phyloP scores from a whole-genome alignment of 306 rosid species.

The Vigna unguiculata region DNA sequence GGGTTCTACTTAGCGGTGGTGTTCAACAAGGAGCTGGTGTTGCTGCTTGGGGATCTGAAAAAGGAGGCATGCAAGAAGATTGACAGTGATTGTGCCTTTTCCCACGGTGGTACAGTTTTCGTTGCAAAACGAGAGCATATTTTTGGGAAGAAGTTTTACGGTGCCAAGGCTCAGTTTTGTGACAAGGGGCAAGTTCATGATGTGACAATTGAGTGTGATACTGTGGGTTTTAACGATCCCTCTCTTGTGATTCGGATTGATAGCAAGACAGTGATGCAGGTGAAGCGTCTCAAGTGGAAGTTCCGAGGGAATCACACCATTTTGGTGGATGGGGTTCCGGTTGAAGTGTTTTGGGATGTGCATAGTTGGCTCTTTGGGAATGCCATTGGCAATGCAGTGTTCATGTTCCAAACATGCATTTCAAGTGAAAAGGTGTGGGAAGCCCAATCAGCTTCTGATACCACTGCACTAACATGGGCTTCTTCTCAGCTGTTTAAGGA shows the following conservation, averaged over 20 bases:
- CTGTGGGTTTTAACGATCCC: slow-evolving; percentile 65
- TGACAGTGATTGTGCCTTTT: slow-evolving; percentile 42
- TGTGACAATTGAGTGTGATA: slow-evolving; percentile 81
- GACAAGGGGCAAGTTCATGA: slow-evolving; percentile 75
- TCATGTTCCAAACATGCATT: slow-evolving; percentile 83
- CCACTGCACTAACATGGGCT: slow-evolving; percentile 58
- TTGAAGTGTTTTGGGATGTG: slow-evolving; percentile 92
- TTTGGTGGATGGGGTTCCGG: slow-evolving; percentile 78
- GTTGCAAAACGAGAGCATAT: slow-evolving; percentile 79
- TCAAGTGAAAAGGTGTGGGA: slow-evolving; percentile 58
- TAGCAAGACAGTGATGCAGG: slow-evolving; percentile 73
- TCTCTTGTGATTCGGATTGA: slow-evolving; percentile 78
- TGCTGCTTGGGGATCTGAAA: slow-evolving; percentile 75
- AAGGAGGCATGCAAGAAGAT: slow-evolving; percentile 66
- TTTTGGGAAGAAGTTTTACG: slow-evolving; percentile 73
- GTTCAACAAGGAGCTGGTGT: slow-evolving; percentile 61
- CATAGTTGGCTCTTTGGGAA: slow-evolving; percentile 91
- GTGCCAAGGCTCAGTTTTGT: slow-evolving; percentile 74
- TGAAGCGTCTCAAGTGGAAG: slow-evolving; percentile 87
- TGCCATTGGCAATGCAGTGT: slow-evolving; percentile 74
- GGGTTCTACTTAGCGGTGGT: slow-evolving; percentile 69
- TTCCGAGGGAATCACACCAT: slow-evolving; percentile 82
- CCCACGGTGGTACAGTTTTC: slow-evolving; percentile 55
- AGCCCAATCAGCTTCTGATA: slow-evolving; percentile 52
- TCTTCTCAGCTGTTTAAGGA: slow-evolving; percentile 60